These are phyloP conservation scores for Peniophora sp. DNA, from an alignment of 1,284 basidiomycete genomes.

Conservation along the genomic window DNA sequence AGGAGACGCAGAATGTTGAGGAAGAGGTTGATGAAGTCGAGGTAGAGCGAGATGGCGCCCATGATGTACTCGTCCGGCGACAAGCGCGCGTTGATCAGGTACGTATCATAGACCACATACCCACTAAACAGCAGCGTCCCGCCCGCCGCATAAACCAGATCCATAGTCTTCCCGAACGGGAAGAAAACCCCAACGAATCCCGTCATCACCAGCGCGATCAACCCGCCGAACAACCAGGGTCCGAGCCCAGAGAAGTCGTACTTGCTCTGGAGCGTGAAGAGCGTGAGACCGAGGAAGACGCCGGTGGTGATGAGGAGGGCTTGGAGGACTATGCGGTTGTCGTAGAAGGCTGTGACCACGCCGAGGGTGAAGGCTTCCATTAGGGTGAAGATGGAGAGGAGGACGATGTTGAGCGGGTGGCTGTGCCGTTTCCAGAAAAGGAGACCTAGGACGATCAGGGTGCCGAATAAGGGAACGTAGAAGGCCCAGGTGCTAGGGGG, in stretches of 20 bases:
- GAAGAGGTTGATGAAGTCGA: conserved; percentile 81
- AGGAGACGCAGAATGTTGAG: conserved; percentile 70
- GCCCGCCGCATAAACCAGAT: conserved; percentile 71
- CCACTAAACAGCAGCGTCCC: conserved; percentile 79
- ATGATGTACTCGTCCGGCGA: conserved; percentile 86
- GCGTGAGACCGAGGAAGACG: conserved; percentile 78
- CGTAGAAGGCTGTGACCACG: conserved; percentile 68
- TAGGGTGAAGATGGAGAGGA: conserved; percentile 72
- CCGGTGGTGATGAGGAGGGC: conserved; percentile 84
- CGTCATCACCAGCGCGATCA: conserved; percentile 64
- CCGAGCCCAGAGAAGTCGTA: conserved; percentile 85
- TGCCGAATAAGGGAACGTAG: conserved; percentile 68
- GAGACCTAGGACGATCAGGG: conserved; percentile 66
- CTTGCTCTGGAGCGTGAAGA: conserved; percentile 84
- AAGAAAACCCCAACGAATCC: conserved; percentile 74
- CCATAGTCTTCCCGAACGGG: conserved; percentile 70
- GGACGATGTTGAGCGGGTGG: conserved; percentile 73
- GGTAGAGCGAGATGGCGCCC: conserved; percentile 80
- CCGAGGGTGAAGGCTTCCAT: conserved; percentile 80
- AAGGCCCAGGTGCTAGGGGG: conserved; percentile 58
- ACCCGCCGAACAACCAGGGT: conserved; percentile 74
- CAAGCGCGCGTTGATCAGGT: conserved; percentile 71
- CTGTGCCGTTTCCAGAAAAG: conserved; percentile 85
- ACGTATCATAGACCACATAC: conserved; percentile 83
- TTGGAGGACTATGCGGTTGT: conserved; percentile 74